Conservation (phyloP, 2,329 filamentous ascomycete species). For the Cordyceps tenuipes region DNA sequence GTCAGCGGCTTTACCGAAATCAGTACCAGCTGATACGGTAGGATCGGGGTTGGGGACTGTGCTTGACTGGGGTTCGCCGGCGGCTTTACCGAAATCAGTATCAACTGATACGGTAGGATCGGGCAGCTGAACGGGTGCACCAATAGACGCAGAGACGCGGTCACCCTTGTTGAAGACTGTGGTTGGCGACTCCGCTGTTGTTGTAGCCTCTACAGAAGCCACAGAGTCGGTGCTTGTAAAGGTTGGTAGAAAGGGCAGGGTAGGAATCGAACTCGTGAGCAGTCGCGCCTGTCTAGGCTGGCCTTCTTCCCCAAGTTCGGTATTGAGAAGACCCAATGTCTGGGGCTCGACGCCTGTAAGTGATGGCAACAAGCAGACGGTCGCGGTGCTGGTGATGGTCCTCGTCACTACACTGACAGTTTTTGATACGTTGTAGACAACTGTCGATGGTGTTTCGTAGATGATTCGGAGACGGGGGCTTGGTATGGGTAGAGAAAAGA, state of each 20-base stretch:
- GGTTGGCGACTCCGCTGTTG: background rate
- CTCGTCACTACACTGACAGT: background rate
- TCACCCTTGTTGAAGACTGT: background rate
- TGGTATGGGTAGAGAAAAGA: background rate
- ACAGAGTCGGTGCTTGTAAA: conserved; percentile 12
- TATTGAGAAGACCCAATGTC: conserved; percentile 3
- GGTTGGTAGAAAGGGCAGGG: conserved; percentile 21
- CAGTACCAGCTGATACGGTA: background rate
- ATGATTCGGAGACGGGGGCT: background rate
- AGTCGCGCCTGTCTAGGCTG: conserved; percentile 8
- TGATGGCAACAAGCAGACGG: background rate
- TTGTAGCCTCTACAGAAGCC: conserved; percentile 1
- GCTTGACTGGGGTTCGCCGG: no score
- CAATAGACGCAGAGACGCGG: background rate
- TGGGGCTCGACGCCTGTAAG: background rate
- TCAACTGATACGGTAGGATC: background rate
- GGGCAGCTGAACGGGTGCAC: background rate
- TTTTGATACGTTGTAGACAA: background rate
- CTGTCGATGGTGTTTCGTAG: background rate
- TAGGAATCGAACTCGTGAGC: conserved; percentile 23
- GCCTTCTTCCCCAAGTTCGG: background rate
- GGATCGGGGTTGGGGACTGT: no score
- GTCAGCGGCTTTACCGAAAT: no score
- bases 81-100: no score
- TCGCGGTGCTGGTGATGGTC: background rate